Conservation (phyloP, 2,329 filamentous ascomycete genomes). For the Metarhizium brunneum region DNA sequence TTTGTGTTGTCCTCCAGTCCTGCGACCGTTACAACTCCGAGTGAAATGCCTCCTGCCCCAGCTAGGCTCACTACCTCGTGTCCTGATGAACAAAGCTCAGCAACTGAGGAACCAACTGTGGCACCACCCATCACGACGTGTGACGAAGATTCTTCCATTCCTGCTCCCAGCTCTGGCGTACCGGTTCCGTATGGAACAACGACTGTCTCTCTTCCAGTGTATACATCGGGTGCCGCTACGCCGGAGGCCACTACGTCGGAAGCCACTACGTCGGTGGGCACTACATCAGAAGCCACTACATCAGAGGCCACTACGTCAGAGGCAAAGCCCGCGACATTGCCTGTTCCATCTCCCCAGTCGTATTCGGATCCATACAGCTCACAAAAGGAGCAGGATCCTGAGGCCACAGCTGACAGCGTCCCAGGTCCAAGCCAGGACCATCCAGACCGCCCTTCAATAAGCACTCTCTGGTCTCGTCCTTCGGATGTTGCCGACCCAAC, state of each 20-base stretch:
- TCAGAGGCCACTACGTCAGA: neutral
- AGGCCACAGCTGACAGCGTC: slow-evolving; percentile 8
- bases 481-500: slow-evolving; percentile 10
- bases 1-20: neutral
- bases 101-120: neutral
- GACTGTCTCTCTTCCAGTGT: neutral
- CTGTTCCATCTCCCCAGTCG: slow-evolving; percentile 1
- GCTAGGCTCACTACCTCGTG: slow-evolving; percentile 1
- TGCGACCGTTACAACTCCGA: neutral
- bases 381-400: slow-evolving; percentile 1
- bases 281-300: too few species aligned
- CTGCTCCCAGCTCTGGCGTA: neutral
- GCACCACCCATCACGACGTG: slow-evolving; percentile 1
- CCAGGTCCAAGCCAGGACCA: slow-evolving; percentile 4
- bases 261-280: too few species aligned
- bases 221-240: neutral
- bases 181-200: neutral
- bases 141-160: neutral
- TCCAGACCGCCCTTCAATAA: slow-evolving; percentile 12
- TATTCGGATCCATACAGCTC: slow-evolving; percentile 1
- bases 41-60: neutral
- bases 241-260: too few species aligned
- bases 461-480: slow-evolving; percentile 14
- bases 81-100: neutral
- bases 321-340: neutral